Percentiles rank a stretch among this genome's conserved stretches.
Evolutionary conservation across 2,329 filamentous ascomycete species (phyloP).

Genomic region (Colletotrichum ledebouriae): DNA sequence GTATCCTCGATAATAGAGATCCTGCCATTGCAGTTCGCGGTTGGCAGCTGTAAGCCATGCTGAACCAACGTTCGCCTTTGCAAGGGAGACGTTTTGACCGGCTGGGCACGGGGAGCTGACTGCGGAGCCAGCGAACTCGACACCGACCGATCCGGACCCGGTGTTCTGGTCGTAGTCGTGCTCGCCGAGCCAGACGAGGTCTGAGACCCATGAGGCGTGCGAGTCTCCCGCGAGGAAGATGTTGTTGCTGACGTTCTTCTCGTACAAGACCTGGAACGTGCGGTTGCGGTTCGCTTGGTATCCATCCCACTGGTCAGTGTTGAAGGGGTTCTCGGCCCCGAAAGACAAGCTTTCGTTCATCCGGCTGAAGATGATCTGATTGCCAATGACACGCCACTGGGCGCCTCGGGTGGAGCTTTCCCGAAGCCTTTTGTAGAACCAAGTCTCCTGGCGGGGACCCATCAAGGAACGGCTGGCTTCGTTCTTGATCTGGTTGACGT

Average conservation of each 20-base stretch:
- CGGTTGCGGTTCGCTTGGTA: constrained; percentile 80
- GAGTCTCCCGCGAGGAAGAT: constrained; percentile 80
- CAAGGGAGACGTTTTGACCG: constrained; percentile 28
- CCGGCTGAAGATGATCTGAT: constrained; percentile 74
- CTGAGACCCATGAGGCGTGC: constrained; percentile 75
- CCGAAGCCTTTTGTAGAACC: constrained; percentile 75
- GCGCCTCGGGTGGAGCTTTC: constrained; percentile 74
- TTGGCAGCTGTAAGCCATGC: constrained; percentile 56
- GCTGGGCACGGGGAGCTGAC: constrained; percentile 54
- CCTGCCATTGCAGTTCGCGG: constrained; percentile 78
- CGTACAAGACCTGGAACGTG: constrained; percentile 75
- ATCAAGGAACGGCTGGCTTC: constrained; percentile 78
- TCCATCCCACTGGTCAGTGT: constrained; percentile 69
- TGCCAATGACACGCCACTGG: constrained; percentile 78
- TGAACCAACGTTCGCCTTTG: not conserved
- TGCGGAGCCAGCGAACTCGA: constrained; percentile 76
- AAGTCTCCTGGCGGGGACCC: constrained; percentile 79
- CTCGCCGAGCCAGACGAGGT: constrained; percentile 70
- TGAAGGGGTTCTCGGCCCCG: constrained; percentile 54
- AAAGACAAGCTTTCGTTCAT: constrained; percentile 51
- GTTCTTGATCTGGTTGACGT: constrained; percentile 72
- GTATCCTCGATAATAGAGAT: constrained; percentile 81
- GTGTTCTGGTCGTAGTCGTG: constrained; percentile 66
- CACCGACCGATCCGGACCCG: constrained; percentile 69
- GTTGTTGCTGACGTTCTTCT: constrained; percentile 79